A percentile compares a stretch with the other conserved stretches of the same genome.
Conservation (phyloP, 1,139 yeast genomes). For the Debaryomycetaceae sp. region DNA sequence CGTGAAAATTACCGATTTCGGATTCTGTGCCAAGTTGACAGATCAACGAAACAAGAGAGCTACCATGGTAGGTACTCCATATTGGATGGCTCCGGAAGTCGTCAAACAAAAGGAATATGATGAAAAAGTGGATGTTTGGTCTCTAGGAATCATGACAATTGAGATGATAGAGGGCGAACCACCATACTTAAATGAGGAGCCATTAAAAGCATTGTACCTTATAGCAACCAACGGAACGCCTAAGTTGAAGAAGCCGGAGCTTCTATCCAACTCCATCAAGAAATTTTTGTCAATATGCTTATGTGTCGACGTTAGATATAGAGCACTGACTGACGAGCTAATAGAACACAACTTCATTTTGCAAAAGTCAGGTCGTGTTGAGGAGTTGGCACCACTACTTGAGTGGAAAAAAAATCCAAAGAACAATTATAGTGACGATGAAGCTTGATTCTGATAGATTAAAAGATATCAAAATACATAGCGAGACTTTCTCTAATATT, state of each 20-base stretch:
- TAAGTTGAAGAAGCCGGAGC: conserved; percentile 82
- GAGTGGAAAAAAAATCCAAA: conserved; percentile 48
- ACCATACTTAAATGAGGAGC: conserved; percentile 95
- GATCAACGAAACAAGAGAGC: conserved; percentile 92
- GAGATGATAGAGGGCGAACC: conserved; percentile 99
- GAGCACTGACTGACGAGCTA: conserved; percentile 89
- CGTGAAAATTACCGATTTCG: conserved; percentile 95
- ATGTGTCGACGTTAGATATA: conserved; percentile 89
- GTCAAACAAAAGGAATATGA: conserved; percentile 96
- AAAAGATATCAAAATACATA: too few species aligned
- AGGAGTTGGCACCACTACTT: conserved; percentile 64
- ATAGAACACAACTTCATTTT: conserved; percentile 76
- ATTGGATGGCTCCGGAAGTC: conserved; percentile 99
- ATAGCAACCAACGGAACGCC: conserved; percentile 98
- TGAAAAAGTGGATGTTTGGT: conserved; percentile 97
- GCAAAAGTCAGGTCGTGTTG: conserved; percentile 64
- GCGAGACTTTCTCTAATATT: neutral
- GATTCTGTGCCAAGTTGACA: conserved; percentile 94
- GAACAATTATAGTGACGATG: conserved; percentile 1
- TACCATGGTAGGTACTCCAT: conserved; percentile 98
- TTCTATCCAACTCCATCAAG: conserved; percentile 73
- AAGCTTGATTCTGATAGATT: neutral
- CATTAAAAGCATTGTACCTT: conserved; percentile 56
- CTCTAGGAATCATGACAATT: conserved; percentile 95
- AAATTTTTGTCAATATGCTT: conserved; percentile 86